Evolutionary conservation across 768 basidiomycete species (phyloP), one percentile per base, ranked within the genome.

Genomic region (Termitomyces sp.): DNA sequence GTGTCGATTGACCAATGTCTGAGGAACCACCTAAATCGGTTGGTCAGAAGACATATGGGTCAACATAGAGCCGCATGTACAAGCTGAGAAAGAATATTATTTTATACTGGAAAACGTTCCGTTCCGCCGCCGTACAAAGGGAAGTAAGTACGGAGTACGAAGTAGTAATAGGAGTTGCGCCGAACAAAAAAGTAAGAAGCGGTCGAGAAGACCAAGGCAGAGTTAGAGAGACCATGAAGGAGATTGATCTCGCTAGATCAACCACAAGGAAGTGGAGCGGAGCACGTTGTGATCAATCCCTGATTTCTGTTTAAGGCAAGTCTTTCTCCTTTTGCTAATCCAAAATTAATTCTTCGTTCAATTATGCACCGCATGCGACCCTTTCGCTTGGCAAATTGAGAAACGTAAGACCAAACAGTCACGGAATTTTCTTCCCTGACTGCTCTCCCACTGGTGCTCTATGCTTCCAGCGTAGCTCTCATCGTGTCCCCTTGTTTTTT

Each of bases 231-330:
- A 15, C 15, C 27, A 44, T 34, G 7, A 47, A 37, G 20, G 22
- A 6, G 4, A n/a, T 9, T 44, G 27, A 27, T 27, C 27, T 27
- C 27, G 27, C 27, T 27, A 27, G 4, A 27, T 27, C 3, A 27
- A 27, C 16, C 59, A 54, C 41, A 34, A 34, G 55, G 50, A 22
- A 11, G 60, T 54, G 60, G 55, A 61, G 60, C 41, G 55, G 50
- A 51, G 53, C 45, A 58, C 31, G 37, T 55, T 46, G 52, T 39
- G 30, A 56, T 58, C 56, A 41, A 54, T 20, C 39, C 49, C 56
- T 31, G 20, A 46, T 50, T 62, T 12, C 58, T 20, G 16, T 11
- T 44, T 30, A 27, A 39, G 58, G 58, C 31, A 55, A 41, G 34
- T 34, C 2, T 54, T 59, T 30, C 61, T 39, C 22, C 49, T 48